These are phyloP conservation scores for Trichoderma pleuroti DNA, from an alignment of 2,329 filamentous ascomycete genomes.

Conservation along the genomic window DNA sequence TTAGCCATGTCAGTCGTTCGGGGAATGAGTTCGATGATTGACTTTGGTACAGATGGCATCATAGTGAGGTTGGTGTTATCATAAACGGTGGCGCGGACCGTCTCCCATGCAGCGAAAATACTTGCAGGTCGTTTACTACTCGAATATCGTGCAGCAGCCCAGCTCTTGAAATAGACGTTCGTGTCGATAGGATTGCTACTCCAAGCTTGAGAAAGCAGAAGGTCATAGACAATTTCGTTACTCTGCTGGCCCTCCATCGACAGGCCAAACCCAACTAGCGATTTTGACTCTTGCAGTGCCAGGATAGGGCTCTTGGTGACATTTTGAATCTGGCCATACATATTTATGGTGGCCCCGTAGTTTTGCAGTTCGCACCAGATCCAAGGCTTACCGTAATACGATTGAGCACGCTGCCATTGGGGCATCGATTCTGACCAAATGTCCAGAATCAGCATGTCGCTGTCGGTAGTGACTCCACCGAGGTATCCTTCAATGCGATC, in stretches of 20 bases:
- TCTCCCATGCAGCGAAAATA: conserved; percentile 45
- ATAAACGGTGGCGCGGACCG: conserved; percentile 43
- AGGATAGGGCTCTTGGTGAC: conserved; percentile 42
- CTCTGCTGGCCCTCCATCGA: background rate
- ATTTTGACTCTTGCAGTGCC: background rate
- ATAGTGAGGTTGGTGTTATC: conserved; percentile 44
- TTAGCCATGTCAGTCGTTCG: conserved; percentile 39
- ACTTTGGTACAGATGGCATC: conserved; percentile 38
- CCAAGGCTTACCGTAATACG: conserved; percentile 52
- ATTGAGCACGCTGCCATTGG: conserved; percentile 48
- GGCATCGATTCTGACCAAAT: conserved; percentile 48
- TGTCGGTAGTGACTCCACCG: conserved; percentile 39
- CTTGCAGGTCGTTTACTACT: background rate
- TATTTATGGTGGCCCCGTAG: conserved; percentile 46
- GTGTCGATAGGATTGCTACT: background rate
- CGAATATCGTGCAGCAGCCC: background rate
- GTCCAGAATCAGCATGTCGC: conserved; percentile 50
- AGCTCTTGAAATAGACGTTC: background rate
- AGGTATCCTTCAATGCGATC: conserved; percentile 48
- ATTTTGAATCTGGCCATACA: conserved; percentile 49
- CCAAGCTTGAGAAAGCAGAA: background rate
- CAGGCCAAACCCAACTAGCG: background rate
- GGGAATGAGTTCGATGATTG: conserved; percentile 44
- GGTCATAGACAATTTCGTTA: background rate
- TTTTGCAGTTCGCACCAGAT: conserved; percentile 52